Percentiles rank a stretch among this genome's conserved stretches.
Evolutionary conservation across 768 basidiomycete genomes (phyloP).

Genomic region (Candolleomyces efflorescens): DNA sequence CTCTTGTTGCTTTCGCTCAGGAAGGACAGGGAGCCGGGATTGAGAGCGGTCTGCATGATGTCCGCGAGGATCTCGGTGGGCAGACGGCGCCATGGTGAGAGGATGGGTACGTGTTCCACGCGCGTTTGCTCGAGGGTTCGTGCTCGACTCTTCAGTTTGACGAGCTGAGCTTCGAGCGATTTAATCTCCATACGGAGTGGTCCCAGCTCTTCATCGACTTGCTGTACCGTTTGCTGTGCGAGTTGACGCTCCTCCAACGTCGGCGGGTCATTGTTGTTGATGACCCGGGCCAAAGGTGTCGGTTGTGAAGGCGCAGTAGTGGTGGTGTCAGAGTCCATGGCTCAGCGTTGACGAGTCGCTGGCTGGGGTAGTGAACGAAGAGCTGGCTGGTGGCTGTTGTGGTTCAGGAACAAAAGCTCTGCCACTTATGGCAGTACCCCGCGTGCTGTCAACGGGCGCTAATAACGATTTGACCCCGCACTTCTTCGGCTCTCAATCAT

Average conservation of each 20-base stretch:
- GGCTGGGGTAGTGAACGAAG: too few relatives aligned
- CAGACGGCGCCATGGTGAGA: background rate
- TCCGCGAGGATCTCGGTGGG: background rate
- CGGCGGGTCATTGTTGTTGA: too few relatives aligned
- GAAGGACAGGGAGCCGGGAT: background rate
- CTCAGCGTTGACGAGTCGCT: too few relatives aligned
- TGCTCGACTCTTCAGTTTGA: background rate
- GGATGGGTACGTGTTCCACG: background rate
- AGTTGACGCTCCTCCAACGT: background rate
- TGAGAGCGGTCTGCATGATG: background rate
- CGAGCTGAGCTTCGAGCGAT: background rate
- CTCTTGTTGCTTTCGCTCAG: background rate
- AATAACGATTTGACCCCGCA: too few relatives aligned
- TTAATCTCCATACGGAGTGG: background rate
- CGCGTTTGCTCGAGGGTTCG: background rate
- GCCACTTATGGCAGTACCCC: too few relatives aligned
- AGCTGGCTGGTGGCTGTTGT: too few relatives aligned
- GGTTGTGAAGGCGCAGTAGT: too few relatives aligned
- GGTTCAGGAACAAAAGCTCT: too few relatives aligned
- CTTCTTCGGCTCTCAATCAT: too few relatives aligned
- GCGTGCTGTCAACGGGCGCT: too few relatives aligned
- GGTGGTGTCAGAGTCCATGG: too few relatives aligned
- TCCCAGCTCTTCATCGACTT: background rate
- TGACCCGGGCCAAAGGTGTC: too few relatives aligned
- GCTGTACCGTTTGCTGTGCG: background rate